Evolutionary conservation across 305 asterid genomes (phyloP).

Genomic region (Fraxinus sp.): DNA sequence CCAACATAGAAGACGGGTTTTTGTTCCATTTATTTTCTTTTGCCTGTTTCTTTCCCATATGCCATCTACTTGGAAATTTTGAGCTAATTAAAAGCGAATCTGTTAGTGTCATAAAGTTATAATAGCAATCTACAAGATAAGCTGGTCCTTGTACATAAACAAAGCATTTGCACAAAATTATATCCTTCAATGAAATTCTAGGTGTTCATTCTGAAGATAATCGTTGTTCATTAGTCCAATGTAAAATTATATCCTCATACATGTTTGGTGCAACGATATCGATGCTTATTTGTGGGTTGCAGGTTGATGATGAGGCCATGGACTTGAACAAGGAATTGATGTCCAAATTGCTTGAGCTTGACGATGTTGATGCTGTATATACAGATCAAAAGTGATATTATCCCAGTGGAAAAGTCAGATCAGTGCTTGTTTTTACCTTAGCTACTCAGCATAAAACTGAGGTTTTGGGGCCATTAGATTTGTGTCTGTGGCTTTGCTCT

Average conservation of each 20-base stretch:
- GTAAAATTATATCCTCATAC: not conserved
- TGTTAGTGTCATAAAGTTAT: not conserved
- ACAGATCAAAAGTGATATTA: conserved; percentile 72
- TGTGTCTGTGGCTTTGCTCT: conserved; percentile 4
- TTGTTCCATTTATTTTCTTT: not conserved
- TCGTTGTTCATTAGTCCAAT: not conserved
- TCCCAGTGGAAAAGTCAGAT: not conserved
- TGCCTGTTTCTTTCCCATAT: not conserved
- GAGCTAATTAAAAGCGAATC: not conserved
- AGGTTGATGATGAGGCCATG: conserved; percentile 95
- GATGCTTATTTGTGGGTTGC: conserved; percentile 15
- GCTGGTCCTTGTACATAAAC: not conserved
- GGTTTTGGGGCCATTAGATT: conserved; percentile 20
- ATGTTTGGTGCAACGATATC: not conserved
- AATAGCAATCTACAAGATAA: not conserved
- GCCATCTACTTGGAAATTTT: not conserved
- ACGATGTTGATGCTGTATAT: conserved; percentile 93
- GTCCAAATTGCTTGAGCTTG: conserved; percentile 84
- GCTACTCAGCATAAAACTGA: conserved; percentile 19
- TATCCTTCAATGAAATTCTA: not conserved
- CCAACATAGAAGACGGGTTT: not conserved
- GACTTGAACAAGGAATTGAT: conserved; percentile 81
- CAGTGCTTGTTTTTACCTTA: not conserved
- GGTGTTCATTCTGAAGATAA: conserved; percentile 7
- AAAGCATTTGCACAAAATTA: not conserved